Evolutionary conservation across 108 stramenopile species (phyloP).

Genomic region (Skeletonema costatum): DNA sequence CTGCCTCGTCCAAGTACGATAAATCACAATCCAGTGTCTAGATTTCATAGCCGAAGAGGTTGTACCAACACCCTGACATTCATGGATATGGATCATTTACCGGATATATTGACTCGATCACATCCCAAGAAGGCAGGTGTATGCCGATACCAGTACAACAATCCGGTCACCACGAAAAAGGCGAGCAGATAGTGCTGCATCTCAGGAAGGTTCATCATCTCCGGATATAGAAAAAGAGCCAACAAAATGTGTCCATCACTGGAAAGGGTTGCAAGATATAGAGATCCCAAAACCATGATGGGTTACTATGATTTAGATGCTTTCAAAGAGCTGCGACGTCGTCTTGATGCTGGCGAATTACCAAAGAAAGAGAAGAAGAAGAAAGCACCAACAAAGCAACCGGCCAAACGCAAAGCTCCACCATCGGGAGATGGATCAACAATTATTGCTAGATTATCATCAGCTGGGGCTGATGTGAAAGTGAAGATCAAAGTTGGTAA

Average conservation of each 20-base stretch:
- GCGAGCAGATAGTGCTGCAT: background rate
- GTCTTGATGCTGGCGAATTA: conserved; percentile 61
- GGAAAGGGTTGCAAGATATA: conserved; percentile 76
- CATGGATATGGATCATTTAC: conserved; percentile 85
- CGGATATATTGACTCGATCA: conserved; percentile 60
- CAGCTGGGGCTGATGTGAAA: background rate
- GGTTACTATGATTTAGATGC: conserved; percentile 71
- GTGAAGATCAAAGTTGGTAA: background rate
- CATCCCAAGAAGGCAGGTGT: background rate
- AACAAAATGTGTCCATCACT: conserved; percentile 70
- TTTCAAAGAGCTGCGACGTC: conserved; percentile 74
- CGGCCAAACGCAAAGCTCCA: background rate
- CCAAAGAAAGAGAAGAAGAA: background rate
- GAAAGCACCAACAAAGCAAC: background rate
- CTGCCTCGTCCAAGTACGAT: conserved; percentile 3
- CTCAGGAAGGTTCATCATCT: conserved; percentile 5
- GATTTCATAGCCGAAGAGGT: conserved; percentile 72
- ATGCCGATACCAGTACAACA: background rate
- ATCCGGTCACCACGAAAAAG: background rate
- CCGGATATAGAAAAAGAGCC: conserved; percentile 2
- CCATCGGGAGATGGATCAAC: background rate
- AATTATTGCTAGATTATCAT: background rate
- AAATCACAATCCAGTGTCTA: conserved; percentile 31
- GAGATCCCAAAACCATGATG: conserved; percentile 68
- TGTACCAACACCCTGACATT: conserved; percentile 78